Conservation (phyloP, 768 basidiomycete genomes). For the Atractiella rhizophila region DNA sequence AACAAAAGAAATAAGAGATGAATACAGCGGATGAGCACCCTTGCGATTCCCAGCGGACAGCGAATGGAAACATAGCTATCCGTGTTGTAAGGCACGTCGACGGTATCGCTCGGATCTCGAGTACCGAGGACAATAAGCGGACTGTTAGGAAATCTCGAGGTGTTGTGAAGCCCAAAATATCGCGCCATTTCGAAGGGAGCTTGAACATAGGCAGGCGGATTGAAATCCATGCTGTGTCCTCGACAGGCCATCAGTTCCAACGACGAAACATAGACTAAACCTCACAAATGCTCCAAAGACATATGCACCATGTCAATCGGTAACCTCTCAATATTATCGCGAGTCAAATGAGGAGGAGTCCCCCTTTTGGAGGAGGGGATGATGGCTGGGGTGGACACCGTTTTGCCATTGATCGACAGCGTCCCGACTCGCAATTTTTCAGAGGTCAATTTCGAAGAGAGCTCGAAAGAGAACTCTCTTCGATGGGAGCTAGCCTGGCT, state of each 20-base stretch:
- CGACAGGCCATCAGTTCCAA: too few relatives aligned
- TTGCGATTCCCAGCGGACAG: not conserved
- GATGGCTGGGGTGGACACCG: not conserved
- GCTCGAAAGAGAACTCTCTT: too few relatives aligned
- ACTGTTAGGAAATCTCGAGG: not conserved
- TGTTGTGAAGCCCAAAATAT: not conserved
- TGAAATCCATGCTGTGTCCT: not conserved
- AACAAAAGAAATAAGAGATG: not conserved
- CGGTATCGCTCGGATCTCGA: not conserved
- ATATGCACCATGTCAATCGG: not conserved
- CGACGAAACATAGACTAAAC: not conserved
- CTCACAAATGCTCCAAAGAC: constrained; percentile 10
- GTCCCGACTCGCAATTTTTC: too few relatives aligned
- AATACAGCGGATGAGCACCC: not conserved
- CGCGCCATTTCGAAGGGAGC: constrained; percentile 1
- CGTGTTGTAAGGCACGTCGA: not conserved
- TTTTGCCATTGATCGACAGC: too few relatives aligned
- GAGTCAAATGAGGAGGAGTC: not conserved
- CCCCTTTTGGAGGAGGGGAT: not conserved
- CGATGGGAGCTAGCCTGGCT: too few relatives aligned
- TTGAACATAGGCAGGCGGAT: not conserved
- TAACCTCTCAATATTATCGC: not conserved
- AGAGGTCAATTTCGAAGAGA: too few relatives aligned
- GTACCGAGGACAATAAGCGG: not conserved
- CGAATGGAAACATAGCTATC: not conserved